Percentiles rank a stretch among this genome's conserved stretches.
Conservation (phyloP, 176 grass and related monocot genomes). For the Lolium rigidum region DNA sequence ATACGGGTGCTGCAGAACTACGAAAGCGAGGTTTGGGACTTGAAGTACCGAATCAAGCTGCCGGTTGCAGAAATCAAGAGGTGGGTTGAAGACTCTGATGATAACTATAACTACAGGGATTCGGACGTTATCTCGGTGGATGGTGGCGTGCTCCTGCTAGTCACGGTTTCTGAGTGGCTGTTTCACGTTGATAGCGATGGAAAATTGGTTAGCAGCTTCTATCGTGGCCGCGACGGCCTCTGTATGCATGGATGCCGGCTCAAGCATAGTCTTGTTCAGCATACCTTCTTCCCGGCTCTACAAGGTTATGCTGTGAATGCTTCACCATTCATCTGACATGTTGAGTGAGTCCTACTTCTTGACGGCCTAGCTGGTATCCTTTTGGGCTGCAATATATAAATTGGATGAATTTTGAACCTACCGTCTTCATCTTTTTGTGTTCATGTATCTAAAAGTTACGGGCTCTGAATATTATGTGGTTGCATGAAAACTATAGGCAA, state of each 20-base stretch:
- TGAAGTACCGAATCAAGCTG: background rate
- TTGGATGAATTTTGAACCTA: background rate
- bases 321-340: background rate
- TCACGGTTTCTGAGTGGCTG: background rate
- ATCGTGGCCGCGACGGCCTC: background rate
- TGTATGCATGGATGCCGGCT: background rate
- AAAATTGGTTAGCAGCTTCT: background rate
- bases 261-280: slow-evolving; percentile 11
- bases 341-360: background rate
- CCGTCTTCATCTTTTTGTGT: background rate
- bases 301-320: background rate
- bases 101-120: background rate
- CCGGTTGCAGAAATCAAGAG: background rate
- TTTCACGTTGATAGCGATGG: background rate
- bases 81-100: background rate
- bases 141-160: background rate
- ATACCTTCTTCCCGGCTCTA: background rate
- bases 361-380: background rate
- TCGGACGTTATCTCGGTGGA: background rate
- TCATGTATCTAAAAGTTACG: background rate
- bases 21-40: background rate
- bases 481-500: background rate
- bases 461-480: background rate
- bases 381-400: background rate
- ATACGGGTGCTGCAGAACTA: background rate